These are phyloP conservation scores for Citrus sp. DNA, from an alignment of 345 rosid genomes.

Conservation along the genomic window DNA sequence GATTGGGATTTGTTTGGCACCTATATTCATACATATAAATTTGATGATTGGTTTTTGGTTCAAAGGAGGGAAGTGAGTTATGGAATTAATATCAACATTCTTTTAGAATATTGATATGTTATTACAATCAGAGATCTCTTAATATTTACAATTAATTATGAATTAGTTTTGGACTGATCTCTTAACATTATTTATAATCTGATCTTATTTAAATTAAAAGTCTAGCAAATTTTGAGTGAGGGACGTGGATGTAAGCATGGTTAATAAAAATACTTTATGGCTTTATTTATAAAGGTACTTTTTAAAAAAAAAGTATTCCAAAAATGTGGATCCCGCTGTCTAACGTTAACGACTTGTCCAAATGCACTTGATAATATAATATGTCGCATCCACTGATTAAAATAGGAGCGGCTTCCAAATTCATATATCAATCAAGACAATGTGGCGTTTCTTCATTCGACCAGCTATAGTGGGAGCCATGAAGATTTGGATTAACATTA, in stretches of 20 bases:
- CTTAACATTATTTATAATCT: not conserved
- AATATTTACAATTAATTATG: no score
- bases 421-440: constrained; percentile 9
- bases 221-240: not conserved
- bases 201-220: not conserved
- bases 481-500: constrained; percentile 22
- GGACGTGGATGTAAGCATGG: not conserved
- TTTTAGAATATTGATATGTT: no score
- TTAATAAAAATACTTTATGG: not conserved
- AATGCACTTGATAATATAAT: constrained; percentile 21
- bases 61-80: no score
- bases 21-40: not conserved
- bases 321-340: constrained; percentile 29
- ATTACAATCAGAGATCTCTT: no score
- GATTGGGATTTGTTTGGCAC: no score
- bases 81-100: no score
- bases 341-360: constrained; percentile 11
- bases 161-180: no score
- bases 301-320: not conserved
- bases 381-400: not conserved
- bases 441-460: constrained; percentile 31
- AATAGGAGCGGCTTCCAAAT: not conserved
- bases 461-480: constrained; percentile 28
- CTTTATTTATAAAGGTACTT: not conserved
- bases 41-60: not conserved